Evolutionary conservation across 1,284 basidiomycete species (phyloP).

Genomic region (Rhodotorula sp.): DNA sequence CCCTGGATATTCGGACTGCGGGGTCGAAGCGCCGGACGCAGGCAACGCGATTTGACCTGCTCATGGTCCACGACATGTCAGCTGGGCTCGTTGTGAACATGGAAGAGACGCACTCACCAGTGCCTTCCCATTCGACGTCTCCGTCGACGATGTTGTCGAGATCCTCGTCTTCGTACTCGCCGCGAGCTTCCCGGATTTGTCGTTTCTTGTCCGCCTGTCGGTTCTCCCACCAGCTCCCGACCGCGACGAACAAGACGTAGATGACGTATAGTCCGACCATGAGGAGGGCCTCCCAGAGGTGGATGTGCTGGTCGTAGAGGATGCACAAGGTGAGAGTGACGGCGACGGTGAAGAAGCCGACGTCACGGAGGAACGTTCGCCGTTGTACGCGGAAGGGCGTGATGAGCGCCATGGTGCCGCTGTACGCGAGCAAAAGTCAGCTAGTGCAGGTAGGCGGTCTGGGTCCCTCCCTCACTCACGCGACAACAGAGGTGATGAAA

Average conservation of each 20-base stretch:
- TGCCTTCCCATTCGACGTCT: conserved; percentile 22
- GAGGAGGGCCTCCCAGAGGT: conserved; percentile 67
- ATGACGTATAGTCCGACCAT: conserved; percentile 74
- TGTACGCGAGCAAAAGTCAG: too few relatives aligned
- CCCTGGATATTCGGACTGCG: not conserved
- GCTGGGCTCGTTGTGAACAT: not conserved
- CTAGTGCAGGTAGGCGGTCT: too few relatives aligned
- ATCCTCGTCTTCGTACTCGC: conserved; percentile 34
- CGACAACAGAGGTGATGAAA: conserved; percentile 94
- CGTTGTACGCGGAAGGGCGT: conserved; percentile 82
- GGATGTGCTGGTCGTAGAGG: conserved; percentile 74
- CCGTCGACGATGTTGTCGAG: conserved; percentile 18
- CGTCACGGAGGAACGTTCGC: conserved; percentile 83
- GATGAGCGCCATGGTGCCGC: conserved; percentile 93
- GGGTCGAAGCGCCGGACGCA: conserved; percentile 22
- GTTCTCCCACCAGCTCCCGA: conserved; percentile 69
- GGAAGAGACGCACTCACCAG: not conserved
- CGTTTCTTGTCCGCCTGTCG: conserved; percentile 56
- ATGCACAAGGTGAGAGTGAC: conserved; percentile 71
- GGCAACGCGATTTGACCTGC: conserved; percentile 14
- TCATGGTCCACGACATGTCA: too few relatives aligned
- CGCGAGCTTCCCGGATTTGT: conserved; percentile 24
- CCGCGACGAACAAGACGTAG: conserved; percentile 76
- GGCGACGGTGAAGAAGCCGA: conserved; percentile 85
- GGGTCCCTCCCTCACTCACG: conserved; percentile 20